Base-by-base conservation (phyloP, 2,329 filamentous ascomycete species). In the Botrytis tulipae region DNA sequence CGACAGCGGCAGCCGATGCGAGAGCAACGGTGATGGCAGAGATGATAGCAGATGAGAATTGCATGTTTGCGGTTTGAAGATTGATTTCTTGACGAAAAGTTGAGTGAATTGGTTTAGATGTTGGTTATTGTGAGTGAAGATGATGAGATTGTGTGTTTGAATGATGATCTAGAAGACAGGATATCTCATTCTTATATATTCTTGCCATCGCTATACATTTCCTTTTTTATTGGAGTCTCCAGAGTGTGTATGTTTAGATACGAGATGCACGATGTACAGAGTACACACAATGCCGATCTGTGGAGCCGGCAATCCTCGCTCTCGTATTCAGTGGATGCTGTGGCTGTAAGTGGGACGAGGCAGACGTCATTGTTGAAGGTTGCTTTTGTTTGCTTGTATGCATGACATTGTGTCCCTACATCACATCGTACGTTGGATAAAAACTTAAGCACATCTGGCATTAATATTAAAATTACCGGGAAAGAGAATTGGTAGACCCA, bases 271-370 rank as follows among this genome's bases (percentile, higher is more conserved):
- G 44, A 46, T 35, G 44, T 12, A 66, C 29, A 35, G 25, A 48
- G 14, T 10, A 57, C 29, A 51, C 44, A 66, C 22, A n/a, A 57
- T 68, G 25, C 22, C 37, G 66, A 44, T 69, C 22, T 69, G 66
- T 69, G 66, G 66, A 69, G 42, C 71, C 62, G 71, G 73, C 71
- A 54, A 75, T 75, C 54, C 68, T 85, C 77, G 85, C 82, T 75
- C 77, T 83, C 18, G 80, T 82, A 67, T 79, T 88, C 44, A 85
- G 86, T 35, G 86, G 48, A 35, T 57, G 48, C 22, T 42, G 25
- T n/a, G 35, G 18, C 66, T 8, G 16, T 0, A 8, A 44, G 25
- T 42, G 25, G 35, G 22, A 16, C 37, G 25, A 68, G 22, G 3
- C 54, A 9, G 42, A 57, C 25, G n/a, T 57, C 37, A 69, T 57